These are phyloP conservation scores for Pleurotus ostreatus DNA, from an alignment of 768 basidiomycete species.

Conservation along the genomic window DNA sequence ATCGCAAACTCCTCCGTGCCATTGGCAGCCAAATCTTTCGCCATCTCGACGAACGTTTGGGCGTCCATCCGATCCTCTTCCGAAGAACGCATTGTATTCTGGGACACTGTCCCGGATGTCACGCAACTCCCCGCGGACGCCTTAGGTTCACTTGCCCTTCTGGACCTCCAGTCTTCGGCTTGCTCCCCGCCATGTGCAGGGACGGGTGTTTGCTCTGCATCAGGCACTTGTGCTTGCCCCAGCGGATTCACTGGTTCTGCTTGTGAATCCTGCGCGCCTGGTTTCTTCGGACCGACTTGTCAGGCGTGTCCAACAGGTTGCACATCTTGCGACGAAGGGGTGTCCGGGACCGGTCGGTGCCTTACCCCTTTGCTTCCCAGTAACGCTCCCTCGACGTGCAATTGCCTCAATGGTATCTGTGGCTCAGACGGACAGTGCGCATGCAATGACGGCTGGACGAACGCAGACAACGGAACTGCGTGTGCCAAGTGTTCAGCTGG, in stretches of 20 bases:
- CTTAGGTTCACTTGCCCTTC: slow-evolving; percentile 50
- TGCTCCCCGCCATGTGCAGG: slow-evolving; percentile 78
- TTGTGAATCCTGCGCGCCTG: slow-evolving; percentile 73
- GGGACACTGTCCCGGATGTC: slow-evolving; percentile 77
- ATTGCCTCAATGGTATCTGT: slow-evolving; percentile 82
- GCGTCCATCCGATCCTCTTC: slow-evolving; percentile 55
- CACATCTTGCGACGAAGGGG: slow-evolving; percentile 71
- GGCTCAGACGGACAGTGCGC: slow-evolving; percentile 62
- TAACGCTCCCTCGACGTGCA: slow-evolving; percentile 64
- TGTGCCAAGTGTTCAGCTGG: slow-evolving; percentile 74
- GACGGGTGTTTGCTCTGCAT: slow-evolving; percentile 64
- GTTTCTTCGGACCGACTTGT: slow-evolving; percentile 76
- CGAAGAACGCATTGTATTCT: slow-evolving; percentile 61
- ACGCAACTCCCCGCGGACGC: slow-evolving; percentile 56
- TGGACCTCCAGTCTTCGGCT: slow-evolving; percentile 66
- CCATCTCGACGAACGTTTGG: slow-evolving; percentile 68
- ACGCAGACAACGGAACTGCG: slow-evolving; percentile 64
- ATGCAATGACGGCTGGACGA: slow-evolving; percentile 77
- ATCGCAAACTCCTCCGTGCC: slow-evolving; percentile 44
- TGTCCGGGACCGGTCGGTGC: slow-evolving; percentile 74
- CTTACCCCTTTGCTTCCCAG: slow-evolving; percentile 42
- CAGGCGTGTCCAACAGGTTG: slow-evolving; percentile 68
- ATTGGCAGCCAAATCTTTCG: slow-evolving; percentile 56
- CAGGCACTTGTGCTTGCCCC: slow-evolving; percentile 69
- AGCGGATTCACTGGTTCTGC: slow-evolving; percentile 72